These are phyloP conservation scores for Pseudogymnoascus sp. DNA, from an alignment of 2,329 filamentous ascomycete species.

Conservation along the genomic window DNA sequence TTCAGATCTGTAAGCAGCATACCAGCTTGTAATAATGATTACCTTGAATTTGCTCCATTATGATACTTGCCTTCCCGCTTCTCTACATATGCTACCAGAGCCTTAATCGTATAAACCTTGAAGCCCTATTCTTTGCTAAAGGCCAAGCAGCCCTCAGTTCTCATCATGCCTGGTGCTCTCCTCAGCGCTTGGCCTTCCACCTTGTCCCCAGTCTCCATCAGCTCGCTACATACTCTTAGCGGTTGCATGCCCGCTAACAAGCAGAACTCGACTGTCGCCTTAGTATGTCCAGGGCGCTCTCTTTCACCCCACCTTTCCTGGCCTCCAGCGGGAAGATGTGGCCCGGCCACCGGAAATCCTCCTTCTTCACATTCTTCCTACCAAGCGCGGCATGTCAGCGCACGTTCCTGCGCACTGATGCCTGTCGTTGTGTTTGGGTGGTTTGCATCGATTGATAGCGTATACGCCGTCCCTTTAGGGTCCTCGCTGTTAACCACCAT, in stretches of 20 bases:
- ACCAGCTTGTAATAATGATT: too few relatives aligned
- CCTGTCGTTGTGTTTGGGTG: slow-evolving; percentile 72
- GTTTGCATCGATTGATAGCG: slow-evolving; percentile 74
- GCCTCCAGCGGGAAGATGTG: slow-evolving; percentile 85
- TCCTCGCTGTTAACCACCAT: slow-evolving; percentile 72
- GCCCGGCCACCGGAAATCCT: slow-evolving; percentile 70
- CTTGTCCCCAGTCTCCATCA: slow-evolving; percentile 77
- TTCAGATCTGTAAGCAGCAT: too few relatives aligned
- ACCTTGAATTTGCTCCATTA: not conserved
- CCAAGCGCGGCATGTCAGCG: slow-evolving; percentile 75
- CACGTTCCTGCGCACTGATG: slow-evolving; percentile 81
- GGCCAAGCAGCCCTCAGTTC: slow-evolving; percentile 74
- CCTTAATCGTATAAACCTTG: slow-evolving; percentile 92
- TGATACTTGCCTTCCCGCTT: slow-evolving; percentile 55
- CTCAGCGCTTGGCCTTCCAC: slow-evolving; percentile 60
- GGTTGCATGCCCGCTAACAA: slow-evolving; percentile 68
- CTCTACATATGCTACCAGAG: slow-evolving; percentile 72
- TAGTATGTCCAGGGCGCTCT: slow-evolving; percentile 77
- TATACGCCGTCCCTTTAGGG: slow-evolving; percentile 82
- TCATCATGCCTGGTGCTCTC: slow-evolving; percentile 72
- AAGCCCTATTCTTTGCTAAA: slow-evolving; percentile 86
- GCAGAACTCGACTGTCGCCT: slow-evolving; percentile 88
- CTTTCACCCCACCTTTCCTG: slow-evolving; percentile 68
- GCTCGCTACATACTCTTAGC: slow-evolving; percentile 80
- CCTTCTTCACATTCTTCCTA: slow-evolving; percentile 43